Conservation (phyloP, 1,284 basidiomycete species). For the Marasmius fiardii region DNA sequence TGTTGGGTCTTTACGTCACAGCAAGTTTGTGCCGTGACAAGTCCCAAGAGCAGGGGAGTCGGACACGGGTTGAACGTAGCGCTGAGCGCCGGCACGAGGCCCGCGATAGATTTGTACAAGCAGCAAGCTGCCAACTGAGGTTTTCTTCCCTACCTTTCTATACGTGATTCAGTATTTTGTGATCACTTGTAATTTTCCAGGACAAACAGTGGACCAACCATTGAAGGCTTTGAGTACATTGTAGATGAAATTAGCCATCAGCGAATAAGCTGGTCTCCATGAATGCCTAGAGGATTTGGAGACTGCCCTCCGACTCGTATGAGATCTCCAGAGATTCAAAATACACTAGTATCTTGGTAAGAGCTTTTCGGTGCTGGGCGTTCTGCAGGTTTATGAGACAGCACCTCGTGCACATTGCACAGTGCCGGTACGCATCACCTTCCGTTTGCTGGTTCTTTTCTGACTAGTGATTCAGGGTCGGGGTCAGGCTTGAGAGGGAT, state of each 20-base stretch:
- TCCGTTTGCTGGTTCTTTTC: neutral
- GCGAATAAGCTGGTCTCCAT: neutral
- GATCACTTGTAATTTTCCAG: neutral
- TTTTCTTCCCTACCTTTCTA: neutral
- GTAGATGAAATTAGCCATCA: neutral
- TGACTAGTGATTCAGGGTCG: no score
- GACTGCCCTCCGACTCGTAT: no score
- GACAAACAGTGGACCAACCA: neutral
- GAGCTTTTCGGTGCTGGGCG: neutral
- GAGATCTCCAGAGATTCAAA: neutral
- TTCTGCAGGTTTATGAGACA: neutral
- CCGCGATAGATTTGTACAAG: neutral
- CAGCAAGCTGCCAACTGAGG: neutral
- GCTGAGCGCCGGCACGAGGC: no score
- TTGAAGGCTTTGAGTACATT: neutral
- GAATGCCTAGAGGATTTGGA: no score
- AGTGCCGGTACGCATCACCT: neutral
- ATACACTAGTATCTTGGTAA: neutral
- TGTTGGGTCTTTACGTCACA: no score
- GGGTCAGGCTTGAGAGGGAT: no score
- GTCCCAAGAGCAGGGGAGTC: no score
- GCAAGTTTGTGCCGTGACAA: no score
- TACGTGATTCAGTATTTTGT: no score
- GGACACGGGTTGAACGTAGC: no score
- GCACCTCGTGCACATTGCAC: neutral